Evolutionary conservation across 176 grass and related monocot genomes (phyloP).

Genomic region (Saccharum spontaneum): DNA sequence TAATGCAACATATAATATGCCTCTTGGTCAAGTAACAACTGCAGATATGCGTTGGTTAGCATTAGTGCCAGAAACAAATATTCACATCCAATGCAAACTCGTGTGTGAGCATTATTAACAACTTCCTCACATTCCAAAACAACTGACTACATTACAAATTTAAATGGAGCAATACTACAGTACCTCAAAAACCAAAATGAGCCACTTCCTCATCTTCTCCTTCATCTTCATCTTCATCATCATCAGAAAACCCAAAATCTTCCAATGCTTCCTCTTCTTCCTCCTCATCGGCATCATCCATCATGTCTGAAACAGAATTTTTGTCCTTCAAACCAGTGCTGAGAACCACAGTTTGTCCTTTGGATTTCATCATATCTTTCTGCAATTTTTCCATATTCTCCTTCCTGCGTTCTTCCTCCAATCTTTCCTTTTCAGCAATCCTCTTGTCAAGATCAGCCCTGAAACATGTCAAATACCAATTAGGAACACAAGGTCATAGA

Average conservation of each 20-base stretch:
- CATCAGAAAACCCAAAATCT: conserved; percentile 58
- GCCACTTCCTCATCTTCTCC: conserved; percentile 72
- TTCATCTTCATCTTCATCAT: conserved; percentile 73
- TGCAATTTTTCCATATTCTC: conserved; percentile 79
- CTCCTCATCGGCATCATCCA: conserved; percentile 61
- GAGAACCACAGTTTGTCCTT: conserved; percentile 83
- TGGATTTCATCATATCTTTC: conserved; percentile 89
- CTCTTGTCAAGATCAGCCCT: conserved; percentile 97
- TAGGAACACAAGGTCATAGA: conserved; percentile 14
- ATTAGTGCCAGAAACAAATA: neutral
- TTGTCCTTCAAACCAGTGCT: conserved; percentile 86
- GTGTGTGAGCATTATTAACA: neutral
- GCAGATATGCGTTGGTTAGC: neutral
- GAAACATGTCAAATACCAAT: conserved; percentile 20
- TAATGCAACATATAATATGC: neutral
- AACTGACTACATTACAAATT: neutral
- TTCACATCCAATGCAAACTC: neutral
- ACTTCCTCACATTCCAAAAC: neutral
- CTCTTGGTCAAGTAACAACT: neutral
- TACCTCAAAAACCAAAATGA: conserved; percentile 68
- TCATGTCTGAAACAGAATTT: conserved; percentile 42
- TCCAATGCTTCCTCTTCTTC: conserved; percentile 68
- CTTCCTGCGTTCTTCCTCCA: conserved; percentile 67
- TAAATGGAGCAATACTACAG: neutral
- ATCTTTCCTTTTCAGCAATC: conserved; percentile 75